Conservation (phyloP, 306 rosid species). For the Fragaria ananassa region DNA sequence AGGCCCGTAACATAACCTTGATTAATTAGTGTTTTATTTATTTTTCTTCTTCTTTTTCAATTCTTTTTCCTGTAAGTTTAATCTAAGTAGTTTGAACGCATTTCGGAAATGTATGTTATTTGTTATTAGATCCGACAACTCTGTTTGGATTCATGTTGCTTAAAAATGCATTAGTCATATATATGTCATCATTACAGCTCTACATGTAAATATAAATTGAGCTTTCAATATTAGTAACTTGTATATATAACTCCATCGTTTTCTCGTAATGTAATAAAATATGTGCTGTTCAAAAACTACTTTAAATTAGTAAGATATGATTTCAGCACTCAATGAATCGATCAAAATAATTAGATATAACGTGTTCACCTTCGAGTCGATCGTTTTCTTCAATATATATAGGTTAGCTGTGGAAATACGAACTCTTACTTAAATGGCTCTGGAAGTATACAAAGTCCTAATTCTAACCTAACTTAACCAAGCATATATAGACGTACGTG, state of each 20-base stretch:
- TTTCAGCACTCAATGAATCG: constrained; percentile 14
- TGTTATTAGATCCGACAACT: no score
- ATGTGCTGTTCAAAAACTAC: not conserved
- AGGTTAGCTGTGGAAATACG: constrained; percentile 21
- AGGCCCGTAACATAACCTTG: not conserved
- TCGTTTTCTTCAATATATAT: not conserved
- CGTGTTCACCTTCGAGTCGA: constrained; percentile 18
- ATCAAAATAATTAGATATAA: constrained; percentile 9
- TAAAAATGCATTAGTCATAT: no score
- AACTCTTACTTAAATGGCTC: constrained; percentile 5
- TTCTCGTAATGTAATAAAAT: not conserved
- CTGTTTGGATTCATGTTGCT: no score
- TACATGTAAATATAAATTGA: not conserved
- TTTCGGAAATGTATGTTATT: no score
- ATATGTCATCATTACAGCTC: no score
- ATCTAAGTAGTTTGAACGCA: no score
- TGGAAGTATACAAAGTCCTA: not conserved
- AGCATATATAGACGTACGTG: not conserved
- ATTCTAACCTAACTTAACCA: constrained; percentile 41
- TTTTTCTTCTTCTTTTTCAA: no score
- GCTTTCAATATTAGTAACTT: not conserved
- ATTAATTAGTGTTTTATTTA: no score
- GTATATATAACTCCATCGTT: not conserved
- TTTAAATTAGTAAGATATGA: not conserved
- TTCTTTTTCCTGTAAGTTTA: no score